These are phyloP conservation scores for Syncephalis fuscata DNA, from an alignment of 371 early-diverging fungal genomes.

Conservation along the genomic window DNA sequence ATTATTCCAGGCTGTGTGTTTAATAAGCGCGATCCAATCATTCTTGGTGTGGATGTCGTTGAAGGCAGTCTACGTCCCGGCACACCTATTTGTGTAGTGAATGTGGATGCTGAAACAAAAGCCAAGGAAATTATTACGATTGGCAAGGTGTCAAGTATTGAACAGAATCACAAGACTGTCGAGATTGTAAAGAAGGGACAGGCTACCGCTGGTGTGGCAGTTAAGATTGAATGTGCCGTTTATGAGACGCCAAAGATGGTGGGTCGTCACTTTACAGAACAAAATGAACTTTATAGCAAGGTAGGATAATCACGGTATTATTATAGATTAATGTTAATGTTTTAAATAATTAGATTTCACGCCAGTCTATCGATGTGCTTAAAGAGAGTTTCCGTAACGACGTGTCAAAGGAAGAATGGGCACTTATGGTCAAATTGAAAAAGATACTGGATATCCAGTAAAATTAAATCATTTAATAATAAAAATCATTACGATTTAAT, in stretches of 20 bases:
- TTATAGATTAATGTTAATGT: too few species aligned
- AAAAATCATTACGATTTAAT: too few species aligned
- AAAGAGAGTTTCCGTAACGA: conserved; percentile 95
- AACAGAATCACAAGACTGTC: conserved; percentile 86
- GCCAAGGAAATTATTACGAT: conserved; percentile 50
- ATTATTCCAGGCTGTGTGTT: conserved; percentile 94
- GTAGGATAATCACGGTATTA: too few species aligned
- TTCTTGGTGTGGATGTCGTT: conserved; percentile 94
- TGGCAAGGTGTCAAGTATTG: conserved; percentile 93
- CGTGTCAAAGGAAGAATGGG: conserved; percentile 89
- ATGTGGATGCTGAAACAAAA: conserved; percentile 57
- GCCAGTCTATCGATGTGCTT: conserved; percentile 91
- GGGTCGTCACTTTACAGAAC: conserved; percentile 93
- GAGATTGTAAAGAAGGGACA: conserved; percentile 76
- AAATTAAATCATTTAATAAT: too few species aligned
- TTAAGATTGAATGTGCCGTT: conserved; percentile 86
- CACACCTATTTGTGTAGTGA: conserved; percentile 92
- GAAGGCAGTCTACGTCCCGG: conserved; percentile 88
- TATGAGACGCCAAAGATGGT: conserved; percentile 82
- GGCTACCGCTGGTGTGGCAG: conserved; percentile 80
- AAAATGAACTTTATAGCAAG: conserved; percentile 47
- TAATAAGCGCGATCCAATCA: conserved; percentile 94
- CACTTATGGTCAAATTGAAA: conserved; percentile 68
- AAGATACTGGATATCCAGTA: conserved; percentile 16
- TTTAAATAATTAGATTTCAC: conserved; percentile 73